Conservation (phyloP, 306 rosid genomes). For the Purshia tridentata region DNA sequence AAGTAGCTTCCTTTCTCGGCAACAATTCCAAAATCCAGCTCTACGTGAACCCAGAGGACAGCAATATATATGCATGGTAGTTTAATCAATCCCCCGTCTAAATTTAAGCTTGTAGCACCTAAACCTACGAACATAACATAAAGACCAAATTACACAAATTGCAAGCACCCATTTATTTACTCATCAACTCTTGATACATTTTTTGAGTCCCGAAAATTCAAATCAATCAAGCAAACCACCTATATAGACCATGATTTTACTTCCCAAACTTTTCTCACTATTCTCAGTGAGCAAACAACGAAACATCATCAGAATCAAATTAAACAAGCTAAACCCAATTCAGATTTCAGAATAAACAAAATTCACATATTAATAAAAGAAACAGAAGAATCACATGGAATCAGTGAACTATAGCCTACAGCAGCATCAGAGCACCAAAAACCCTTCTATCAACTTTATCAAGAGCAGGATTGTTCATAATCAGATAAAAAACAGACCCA, state of each 20-base stretch:
- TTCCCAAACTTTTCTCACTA: neutral
- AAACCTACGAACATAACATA: neutral
- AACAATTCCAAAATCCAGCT: constrained; percentile 3
- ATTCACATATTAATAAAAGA: neutral
- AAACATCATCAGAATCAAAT: neutral
- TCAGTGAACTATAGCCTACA: neutral
- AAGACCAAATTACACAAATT: neutral
- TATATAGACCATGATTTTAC: neutral
- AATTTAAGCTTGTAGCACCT: neutral
- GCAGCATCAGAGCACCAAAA: too few species aligned
- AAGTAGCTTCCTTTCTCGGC: neutral
- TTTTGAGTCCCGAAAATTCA: neutral
- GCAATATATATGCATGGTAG: constrained; percentile 1
- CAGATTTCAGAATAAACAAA: neutral
- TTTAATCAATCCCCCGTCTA: neutral
- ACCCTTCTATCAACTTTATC: neutral
- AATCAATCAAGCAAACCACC: neutral
- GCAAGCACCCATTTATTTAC: neutral
- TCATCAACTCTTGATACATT: neutral
- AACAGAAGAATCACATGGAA: neutral
- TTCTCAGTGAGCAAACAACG: too few species aligned
- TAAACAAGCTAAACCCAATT: neutral
- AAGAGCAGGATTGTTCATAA: neutral
- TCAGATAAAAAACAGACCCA: neutral
- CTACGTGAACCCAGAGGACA: neutral